Percentiles rank a stretch among this genome's conserved stretches.
Evolutionary conservation across 208 protist genomes (phyloP).

Genomic region (Strigomonas culicis): DNA sequence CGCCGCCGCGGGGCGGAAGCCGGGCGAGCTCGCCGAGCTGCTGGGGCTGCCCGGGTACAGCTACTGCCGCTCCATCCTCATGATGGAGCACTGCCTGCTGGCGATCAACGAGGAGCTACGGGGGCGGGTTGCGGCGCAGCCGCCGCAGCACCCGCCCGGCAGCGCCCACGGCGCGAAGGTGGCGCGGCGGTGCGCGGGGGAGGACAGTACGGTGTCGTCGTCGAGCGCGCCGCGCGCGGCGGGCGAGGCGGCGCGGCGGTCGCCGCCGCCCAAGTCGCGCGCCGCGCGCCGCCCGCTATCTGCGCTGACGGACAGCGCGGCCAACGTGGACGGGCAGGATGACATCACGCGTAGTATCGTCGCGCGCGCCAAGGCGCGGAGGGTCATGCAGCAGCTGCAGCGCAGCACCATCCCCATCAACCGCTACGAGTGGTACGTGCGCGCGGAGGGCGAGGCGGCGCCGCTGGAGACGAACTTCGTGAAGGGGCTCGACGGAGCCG

Average conservation of each 20-base stretch:
- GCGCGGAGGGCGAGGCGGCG: slow-evolving; percentile 28
- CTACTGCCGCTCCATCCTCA: not conserved
- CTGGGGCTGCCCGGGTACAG: too few species aligned
- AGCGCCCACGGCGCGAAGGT: too few species aligned
- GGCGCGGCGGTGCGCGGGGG: not conserved
- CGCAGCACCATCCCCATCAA: slow-evolving; percentile 66
- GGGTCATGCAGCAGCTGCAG: slow-evolving; percentile 60
- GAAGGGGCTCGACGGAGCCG: slow-evolving; percentile 11
- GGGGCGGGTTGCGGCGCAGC: too few species aligned
- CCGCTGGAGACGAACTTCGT: slow-evolving; percentile 15
- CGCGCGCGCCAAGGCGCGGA: slow-evolving; percentile 63
- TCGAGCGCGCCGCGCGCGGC: too few species aligned
- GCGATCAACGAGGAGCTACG: not conserved
- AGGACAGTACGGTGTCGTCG: not conserved
- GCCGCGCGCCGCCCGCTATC: slow-evolving; percentile 13
- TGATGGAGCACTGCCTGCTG: not conserved
- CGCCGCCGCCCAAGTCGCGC: slow-evolving; percentile 13
- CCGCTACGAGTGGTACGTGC: slow-evolving; percentile 58
- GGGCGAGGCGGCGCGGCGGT: too few species aligned
- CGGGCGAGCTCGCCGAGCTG: not conserved
- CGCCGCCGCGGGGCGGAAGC: not conserved
- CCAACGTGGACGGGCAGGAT: slow-evolving; percentile 16
- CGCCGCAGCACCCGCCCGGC: too few species aligned
- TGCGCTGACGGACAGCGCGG: slow-evolving; percentile 64
- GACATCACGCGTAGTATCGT: slow-evolving; percentile 65